A percentile compares a stretch with the other conserved stretches of the same genome.
These are phyloP conservation scores for Neoascochyta sp. DNA, from an alignment of 2,329 filamentous ascomycete genomes.

Conservation along the genomic window DNA sequence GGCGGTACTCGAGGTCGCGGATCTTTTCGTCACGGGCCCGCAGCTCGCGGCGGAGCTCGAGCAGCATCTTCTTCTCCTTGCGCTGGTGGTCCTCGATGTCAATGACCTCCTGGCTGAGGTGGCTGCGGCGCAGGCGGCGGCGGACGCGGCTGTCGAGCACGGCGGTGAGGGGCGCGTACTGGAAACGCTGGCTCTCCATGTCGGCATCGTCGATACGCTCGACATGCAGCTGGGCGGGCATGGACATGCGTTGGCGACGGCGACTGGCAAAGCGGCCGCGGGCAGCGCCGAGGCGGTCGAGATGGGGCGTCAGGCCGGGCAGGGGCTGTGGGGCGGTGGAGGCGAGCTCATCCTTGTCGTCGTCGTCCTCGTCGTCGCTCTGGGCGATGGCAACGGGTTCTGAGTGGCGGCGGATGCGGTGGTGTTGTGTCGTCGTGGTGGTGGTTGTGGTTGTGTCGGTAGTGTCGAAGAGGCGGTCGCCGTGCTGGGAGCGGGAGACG, in stretches of 20 bases:
- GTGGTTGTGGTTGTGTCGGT: constrained; percentile 13
- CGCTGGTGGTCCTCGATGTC: constrained; percentile 37
- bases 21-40: constrained; percentile 36
- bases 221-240: constrained; percentile 33
- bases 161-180: constrained; percentile 35
- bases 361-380: constrained; percentile 16
- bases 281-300: constrained; percentile 26
- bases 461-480: constrained; percentile 10
- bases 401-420: constrained; percentile 32
- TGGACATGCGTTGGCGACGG: constrained; percentile 33
- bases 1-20: constrained; percentile 37
- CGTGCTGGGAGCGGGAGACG: constrained; percentile 21
- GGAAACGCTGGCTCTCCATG: constrained; percentile 20
- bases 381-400: constrained; percentile 27
- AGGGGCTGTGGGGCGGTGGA: constrained; percentile 24
- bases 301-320: constrained; percentile 31
- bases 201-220: constrained; percentile 25
- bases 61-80: constrained; percentile 37
- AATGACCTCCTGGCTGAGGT: constrained; percentile 42
- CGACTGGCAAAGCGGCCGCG: constrained; percentile 22
- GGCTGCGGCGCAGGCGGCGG: constrained; percentile 41
- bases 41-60: constrained; percentile 38
- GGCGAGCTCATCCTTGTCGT: constrained; percentile 16
- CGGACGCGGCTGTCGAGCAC: constrained; percentile 32
- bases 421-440: constrained; percentile 13